A percentile compares a stretch with the other conserved stretches of the same genome.
Conservation (phyloP, 2,329 filamentous ascomycete genomes). For the Microsporum canis region DNA sequence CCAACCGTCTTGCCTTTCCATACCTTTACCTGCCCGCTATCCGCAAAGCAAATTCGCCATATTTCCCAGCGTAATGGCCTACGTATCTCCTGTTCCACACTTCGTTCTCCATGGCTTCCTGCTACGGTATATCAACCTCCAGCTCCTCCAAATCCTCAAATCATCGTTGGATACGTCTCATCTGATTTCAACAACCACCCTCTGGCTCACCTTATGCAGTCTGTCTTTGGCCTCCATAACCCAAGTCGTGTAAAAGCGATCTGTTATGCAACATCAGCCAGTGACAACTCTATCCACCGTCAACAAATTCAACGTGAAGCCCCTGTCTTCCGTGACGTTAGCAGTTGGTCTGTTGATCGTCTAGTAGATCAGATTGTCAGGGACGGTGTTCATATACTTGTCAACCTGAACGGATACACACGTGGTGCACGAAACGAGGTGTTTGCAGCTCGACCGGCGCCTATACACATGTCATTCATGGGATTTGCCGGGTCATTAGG, state of each 20-base stretch:
- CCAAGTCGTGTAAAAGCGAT: slow-evolving; percentile 63
- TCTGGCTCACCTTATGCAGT: slow-evolving; percentile 94
- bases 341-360: slow-evolving; percentile 70
- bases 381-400: slow-evolving; percentile 84
- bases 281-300: slow-evolving; percentile 79
- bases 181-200: slow-evolving; percentile 99
- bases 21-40: slow-evolving; percentile 90
- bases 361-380: slow-evolving; percentile 75
- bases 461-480: slow-evolving; percentile 99
- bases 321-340: slow-evolving; percentile 81
- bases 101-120: slow-evolving; percentile 79
- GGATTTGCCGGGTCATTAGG: slow-evolving; percentile 92
- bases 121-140: slow-evolving; percentile 73
- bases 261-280: slow-evolving; percentile 89
- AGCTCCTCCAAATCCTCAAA: slow-evolving; percentile 62
- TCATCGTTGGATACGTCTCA: slow-evolving; percentile 93
- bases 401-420: slow-evolving; percentile 98
- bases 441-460: slow-evolving; percentile 85
- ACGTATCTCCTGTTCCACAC: slow-evolving; percentile 80
- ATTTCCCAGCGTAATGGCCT: slow-evolving; percentile 93
- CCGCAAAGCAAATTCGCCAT: slow-evolving; percentile 77
- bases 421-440: slow-evolving; percentile 94
- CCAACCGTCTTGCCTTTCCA: slow-evolving; percentile 95
- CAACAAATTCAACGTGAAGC: slow-evolving; percentile 88
- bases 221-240: slow-evolving; percentile 87